phyloP scores from a whole-genome alignment of 306 rosid genomes.

The Lithocarpus polystachyus region DNA sequence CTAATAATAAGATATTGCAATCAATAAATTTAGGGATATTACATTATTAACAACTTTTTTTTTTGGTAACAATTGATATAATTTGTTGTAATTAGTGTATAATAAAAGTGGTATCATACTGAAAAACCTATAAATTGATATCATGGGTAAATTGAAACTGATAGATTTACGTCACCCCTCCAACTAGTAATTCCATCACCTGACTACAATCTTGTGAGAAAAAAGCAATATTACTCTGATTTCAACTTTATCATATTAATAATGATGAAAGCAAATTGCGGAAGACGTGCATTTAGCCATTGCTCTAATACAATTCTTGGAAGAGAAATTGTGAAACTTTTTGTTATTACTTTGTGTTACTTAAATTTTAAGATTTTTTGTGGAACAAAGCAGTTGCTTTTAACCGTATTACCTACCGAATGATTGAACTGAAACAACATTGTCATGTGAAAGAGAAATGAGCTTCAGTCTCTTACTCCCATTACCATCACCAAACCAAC shows the following conservation, averaged over 20 bases:
- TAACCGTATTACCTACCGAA: neutral
- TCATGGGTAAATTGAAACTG: accelerated
- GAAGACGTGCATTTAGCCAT: too few relatives aligned
- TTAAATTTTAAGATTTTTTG: neutral
- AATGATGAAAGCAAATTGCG: too few relatives aligned
- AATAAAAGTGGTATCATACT: too few relatives aligned
- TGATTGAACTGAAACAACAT: neutral
- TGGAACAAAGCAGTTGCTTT: neutral
- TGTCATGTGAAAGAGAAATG: neutral
- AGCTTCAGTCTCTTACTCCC: neutral
- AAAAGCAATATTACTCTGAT: accelerated
- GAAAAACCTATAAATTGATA: too few relatives aligned
- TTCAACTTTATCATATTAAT: too few relatives aligned
- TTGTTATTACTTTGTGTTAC: neutral
- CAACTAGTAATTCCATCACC: accelerated
- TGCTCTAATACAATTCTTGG: too few relatives aligned
- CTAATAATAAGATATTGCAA: too few relatives aligned
- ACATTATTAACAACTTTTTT: too few relatives aligned
- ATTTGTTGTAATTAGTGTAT: too few relatives aligned
- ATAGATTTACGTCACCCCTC: accelerated
- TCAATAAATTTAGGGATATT: too few relatives aligned
- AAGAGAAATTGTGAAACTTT: too few relatives aligned
- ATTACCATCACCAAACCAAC: neutral
- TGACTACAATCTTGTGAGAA: accelerated
- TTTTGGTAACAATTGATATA: too few relatives aligned